Evolutionary conservation across 805 yeast species (phyloP).

Genomic region (Diddensiella transvaalensis): DNA sequence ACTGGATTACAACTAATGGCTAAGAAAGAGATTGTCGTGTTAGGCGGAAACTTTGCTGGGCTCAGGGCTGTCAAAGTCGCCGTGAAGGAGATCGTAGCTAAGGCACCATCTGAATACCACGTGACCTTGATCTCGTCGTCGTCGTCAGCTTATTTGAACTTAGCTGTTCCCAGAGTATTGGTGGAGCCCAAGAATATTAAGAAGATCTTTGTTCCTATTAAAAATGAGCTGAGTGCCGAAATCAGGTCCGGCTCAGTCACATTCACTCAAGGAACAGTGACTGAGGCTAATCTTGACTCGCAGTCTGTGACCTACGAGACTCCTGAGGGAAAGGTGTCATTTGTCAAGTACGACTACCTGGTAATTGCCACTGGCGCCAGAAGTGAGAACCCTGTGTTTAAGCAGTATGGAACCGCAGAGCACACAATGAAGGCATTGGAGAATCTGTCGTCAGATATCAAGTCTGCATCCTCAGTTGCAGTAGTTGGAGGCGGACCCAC

Average conservation of each 20-base stretch:
- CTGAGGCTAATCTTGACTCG: constrained; percentile 14
- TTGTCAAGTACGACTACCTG: constrained; percentile 17
- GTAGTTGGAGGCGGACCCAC: constrained; percentile 52
- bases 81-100: constrained; percentile 6
- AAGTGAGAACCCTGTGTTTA: constrained; percentile 13
- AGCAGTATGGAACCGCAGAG: constrained; percentile 12
- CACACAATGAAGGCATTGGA: constrained; percentile 10
- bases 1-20: too few species aligned
- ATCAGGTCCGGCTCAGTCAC: constrained; percentile 5
- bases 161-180: constrained; percentile 20
- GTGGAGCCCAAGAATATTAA: constrained; percentile 14
- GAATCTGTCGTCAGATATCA: constrained; percentile 28
- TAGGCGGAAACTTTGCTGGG: constrained; percentile 19
- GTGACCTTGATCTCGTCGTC: constrained; percentile 21
- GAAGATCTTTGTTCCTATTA: constrained; percentile 3
- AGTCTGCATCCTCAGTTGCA: constrained; percentile 38
- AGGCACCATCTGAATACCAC: constrained; percentile 9
- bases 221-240: constrained; percentile 1
- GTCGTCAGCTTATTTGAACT: constrained; percentile 11
- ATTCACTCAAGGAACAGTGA: constrained; percentile 17
- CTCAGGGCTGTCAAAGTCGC: constrained; percentile 7
- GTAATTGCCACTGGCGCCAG: constrained; percentile 24
- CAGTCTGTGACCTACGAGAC: constrained; percentile 11
- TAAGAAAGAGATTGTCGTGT: constrained; percentile 10
- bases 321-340: neutral